These are phyloP conservation scores for Fusarium clavum DNA, from an alignment of 2,329 filamentous ascomycete genomes.

Conservation along the genomic window DNA sequence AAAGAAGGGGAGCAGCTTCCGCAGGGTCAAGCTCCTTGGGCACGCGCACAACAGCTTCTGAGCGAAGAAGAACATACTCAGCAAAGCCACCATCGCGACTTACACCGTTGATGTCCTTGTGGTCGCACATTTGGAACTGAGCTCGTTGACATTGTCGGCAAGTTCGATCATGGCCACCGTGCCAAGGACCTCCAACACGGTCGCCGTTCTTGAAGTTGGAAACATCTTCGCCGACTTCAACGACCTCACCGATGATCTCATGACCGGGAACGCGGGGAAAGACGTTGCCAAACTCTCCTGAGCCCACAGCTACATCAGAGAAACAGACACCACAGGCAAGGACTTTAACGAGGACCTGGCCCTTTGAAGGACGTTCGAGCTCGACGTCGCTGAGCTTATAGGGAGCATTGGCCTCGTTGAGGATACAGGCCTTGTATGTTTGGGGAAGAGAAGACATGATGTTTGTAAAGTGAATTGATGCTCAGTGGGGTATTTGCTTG, in stretches of 20 bases:
- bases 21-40: conserved; percentile 64
- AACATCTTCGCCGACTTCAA: conserved; percentile 68
- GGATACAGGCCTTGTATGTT: conserved; percentile 74
- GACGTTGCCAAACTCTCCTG: conserved; percentile 63
- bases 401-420: conserved; percentile 64
- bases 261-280: conserved; percentile 76
- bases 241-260: conserved; percentile 76
- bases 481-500: background rate
- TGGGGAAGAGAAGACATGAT: conserved; percentile 64
- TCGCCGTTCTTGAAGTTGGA: conserved; percentile 72
- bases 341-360: conserved; percentile 76
- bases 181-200: conserved; percentile 66
- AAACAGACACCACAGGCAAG: conserved; percentile 79
- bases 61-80: conserved; percentile 70
- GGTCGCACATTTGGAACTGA: conserved; percentile 76
- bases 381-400: conserved; percentile 69
- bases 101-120: conserved; percentile 72
- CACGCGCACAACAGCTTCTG: conserved; percentile 69
- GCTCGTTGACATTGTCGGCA: conserved; percentile 74
- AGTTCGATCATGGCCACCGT: conserved; percentile 66
- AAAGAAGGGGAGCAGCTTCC: conserved; percentile 69
- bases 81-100: conserved; percentile 74
- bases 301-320: conserved; percentile 64
- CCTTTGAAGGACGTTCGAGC: conserved; percentile 65
- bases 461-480: background rate